Conservation (phyloP, 768 basidiomycete genomes). For the Pulveroboletus ravenelii region DNA sequence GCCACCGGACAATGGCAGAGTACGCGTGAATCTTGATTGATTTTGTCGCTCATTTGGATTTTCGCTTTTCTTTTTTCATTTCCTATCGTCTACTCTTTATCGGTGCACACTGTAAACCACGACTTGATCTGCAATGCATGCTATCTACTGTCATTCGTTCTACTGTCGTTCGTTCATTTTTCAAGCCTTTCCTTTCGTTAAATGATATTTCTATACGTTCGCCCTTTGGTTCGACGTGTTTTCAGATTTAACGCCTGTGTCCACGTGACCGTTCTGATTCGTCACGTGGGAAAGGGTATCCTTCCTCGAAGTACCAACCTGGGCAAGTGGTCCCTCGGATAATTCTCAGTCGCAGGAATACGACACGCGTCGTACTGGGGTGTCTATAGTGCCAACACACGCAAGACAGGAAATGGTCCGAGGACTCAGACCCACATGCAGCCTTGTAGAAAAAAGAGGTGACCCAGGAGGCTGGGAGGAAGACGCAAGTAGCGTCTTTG, state of each 20-base stretch:
- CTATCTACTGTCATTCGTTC: constrained; percentile 13
- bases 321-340: constrained; percentile 5
- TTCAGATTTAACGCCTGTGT: neutral
- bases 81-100: constrained; percentile 12
- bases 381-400: neutral
- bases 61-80: constrained; percentile 1
- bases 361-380: constrained; percentile 1
- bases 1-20: constrained; percentile 32
- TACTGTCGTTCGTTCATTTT: constrained; percentile 11
- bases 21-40: constrained; percentile 35
- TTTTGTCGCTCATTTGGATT: constrained; percentile 15
- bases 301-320: neutral
- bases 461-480: constrained; percentile 6
- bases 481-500: neutral
- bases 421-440: neutral
- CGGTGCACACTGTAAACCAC: constrained; percentile 26
- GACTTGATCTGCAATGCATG: constrained; percentile 21
- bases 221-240: neutral
- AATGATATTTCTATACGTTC: constrained; percentile 1
- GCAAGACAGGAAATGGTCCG: neutral
- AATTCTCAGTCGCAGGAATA: neutral
- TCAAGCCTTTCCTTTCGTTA: constrained; percentile 6
- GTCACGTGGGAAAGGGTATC: constrained; percentile 22
- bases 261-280: constrained; percentile 20
- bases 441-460: neutral